Evolutionary conservation across 306 rosid genomes (phyloP).

Genomic region (Oxytropis ochrocephala): DNA sequence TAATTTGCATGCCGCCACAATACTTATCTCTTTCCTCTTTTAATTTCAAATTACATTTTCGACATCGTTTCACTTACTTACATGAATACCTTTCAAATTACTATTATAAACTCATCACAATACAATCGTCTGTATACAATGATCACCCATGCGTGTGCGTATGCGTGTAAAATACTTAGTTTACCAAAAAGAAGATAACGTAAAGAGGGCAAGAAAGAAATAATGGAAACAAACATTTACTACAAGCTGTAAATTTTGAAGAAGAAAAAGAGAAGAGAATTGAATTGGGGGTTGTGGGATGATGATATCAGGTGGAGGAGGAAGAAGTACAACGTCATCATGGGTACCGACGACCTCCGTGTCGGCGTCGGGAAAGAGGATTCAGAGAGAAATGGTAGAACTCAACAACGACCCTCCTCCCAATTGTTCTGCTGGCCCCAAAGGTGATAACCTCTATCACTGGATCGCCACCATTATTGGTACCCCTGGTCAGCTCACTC

Average conservation of each 20-base stretch:
- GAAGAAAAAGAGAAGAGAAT: neutral
- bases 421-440: slow-evolving; percentile 83
- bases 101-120: too few species aligned
- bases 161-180: too few species aligned
- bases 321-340: slow-evolving; percentile 43
- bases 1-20: too few species aligned
- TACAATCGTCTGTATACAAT: too few species aligned
- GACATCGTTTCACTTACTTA: too few species aligned
- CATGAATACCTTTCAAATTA: too few species aligned
- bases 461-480: slow-evolving; percentile 93
- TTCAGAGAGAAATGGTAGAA: slow-evolving; percentile 81
- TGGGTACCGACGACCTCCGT: slow-evolving; percentile 71
- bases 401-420: slow-evolving; percentile 75
- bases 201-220: too few species aligned
- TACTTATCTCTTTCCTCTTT: too few species aligned
- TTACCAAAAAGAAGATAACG: too few species aligned
- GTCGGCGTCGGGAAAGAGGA: slow-evolving; percentile 80
- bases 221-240: too few species aligned
- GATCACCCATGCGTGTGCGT: too few species aligned
- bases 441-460: slow-evolving; percentile 90
- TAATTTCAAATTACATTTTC: too few species aligned
- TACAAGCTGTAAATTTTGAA: neutral
- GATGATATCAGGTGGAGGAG: slow-evolving; percentile 40
- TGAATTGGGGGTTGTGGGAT: neutral
- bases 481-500: slow-evolving; percentile 40